Conservation (phyloP, 108 stramenopile species). For the Licmophora abbreviata region DNA sequence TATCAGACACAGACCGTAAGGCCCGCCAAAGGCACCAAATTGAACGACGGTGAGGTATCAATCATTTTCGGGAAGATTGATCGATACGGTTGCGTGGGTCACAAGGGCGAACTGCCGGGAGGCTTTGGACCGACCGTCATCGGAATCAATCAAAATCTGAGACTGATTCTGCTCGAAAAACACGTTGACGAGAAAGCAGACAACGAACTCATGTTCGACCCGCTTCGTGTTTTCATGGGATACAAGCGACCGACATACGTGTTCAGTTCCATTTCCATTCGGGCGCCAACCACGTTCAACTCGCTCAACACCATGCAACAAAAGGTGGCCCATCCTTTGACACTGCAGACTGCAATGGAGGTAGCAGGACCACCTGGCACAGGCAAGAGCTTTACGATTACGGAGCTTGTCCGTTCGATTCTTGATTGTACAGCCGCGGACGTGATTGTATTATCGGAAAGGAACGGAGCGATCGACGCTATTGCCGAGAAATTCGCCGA, state of each 20-base stretch:
- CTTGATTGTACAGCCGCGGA: conserved; percentile 28
- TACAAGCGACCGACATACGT: conserved; percentile 12
- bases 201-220: conserved; percentile 18
- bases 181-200: conserved; percentile 15
- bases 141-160: conserved; percentile 30
- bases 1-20: conserved; percentile 22
- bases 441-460: conserved; percentile 30
- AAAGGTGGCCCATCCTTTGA: conserved; percentile 32
- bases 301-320: conserved; percentile 30
- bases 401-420: conserved; percentile 32
- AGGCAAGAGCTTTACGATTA: conserved; percentile 42
- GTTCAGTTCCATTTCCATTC: conserved; percentile 13
- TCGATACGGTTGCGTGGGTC: not conserved
- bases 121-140: conserved; percentile 4
- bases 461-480: conserved; percentile 49
- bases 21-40: not conserved
- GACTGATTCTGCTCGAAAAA: conserved; percentile 23
- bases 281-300: conserved; percentile 12
- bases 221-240: conserved; percentile 29
- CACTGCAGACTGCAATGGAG: conserved; percentile 36
- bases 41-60: no score
- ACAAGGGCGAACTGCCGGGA: not conserved
- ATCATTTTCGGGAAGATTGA: no score
- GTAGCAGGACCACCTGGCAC: conserved; percentile 48
- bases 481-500: conserved; percentile 38